Conservation (phyloP, 1,284 basidiomycete species). For the Trichosporon sp. region DNA sequence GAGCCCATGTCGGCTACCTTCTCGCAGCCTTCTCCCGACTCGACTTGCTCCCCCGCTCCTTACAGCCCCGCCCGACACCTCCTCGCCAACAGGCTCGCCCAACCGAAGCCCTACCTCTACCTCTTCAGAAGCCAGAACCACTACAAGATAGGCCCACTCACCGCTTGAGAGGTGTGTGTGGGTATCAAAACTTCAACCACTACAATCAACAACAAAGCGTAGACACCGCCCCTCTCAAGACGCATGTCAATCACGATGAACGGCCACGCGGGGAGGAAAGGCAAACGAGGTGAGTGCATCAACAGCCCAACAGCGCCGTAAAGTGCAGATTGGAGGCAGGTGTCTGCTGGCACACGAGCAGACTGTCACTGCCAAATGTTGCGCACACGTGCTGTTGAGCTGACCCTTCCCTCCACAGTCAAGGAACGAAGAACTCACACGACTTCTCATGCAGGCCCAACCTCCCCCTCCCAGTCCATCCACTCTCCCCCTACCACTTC, state of each 20-base stretch:
- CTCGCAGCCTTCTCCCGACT: slow-evolving; percentile 16
- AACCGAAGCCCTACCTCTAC: slow-evolving; percentile 27
- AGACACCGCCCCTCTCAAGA: slow-evolving; percentile 8
- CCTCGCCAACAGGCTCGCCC: slow-evolving; percentile 28
- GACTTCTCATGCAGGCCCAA: slow-evolving; percentile 32
- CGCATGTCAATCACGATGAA: slow-evolving; percentile 35
- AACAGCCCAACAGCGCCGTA: slow-evolving; percentile 5
- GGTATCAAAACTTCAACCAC: neutral
- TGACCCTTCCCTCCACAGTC: slow-evolving; percentile 11
- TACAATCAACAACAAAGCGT: slow-evolving; percentile 6
- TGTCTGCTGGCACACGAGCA: slow-evolving; percentile 18
- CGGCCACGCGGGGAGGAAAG: slow-evolving; percentile 32
- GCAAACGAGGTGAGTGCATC: slow-evolving; percentile 34
- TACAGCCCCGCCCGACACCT: slow-evolving; percentile 23
- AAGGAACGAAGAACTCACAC: slow-evolving; percentile 30
- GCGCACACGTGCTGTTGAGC: slow-evolving; percentile 9
- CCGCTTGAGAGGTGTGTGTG: slow-evolving; percentile 21
- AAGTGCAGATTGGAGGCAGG: slow-evolving; percentile 18
- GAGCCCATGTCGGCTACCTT: slow-evolving; percentile 19
- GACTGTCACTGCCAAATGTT: slow-evolving; percentile 12
- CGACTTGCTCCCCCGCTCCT: slow-evolving; percentile 22
- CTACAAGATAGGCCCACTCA: slow-evolving; percentile 32
- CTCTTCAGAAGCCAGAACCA: slow-evolving; percentile 32
- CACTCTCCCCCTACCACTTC: slow-evolving; percentile 28
- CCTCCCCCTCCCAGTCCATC: slow-evolving; percentile 31